Evolutionary conservation across 768 basidiomycete species (phyloP).

Genomic region (Psilocybe cubensis): DNA sequence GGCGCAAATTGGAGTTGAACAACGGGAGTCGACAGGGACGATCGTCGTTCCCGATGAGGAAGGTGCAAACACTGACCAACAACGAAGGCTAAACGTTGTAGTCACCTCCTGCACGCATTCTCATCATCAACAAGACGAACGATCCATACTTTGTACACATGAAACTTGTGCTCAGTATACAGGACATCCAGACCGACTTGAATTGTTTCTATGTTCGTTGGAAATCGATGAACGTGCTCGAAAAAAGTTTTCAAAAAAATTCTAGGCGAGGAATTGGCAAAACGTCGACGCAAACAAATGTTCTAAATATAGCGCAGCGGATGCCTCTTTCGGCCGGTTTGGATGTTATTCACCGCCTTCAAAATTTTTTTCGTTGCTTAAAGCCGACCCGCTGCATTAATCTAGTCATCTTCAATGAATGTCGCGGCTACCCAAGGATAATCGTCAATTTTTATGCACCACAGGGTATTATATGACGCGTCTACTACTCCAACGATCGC

Average conservation of each 20-base stretch:
- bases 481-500: not conserved
- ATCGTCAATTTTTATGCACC: not conserved
- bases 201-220: too few relatives aligned
- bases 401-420: not conserved
- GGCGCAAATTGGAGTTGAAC: too few relatives aligned
- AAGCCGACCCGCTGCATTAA: not conserved
- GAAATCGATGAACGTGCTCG: too few relatives aligned
- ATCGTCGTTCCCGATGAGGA: not conserved
- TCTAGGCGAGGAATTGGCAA: too few relatives aligned
- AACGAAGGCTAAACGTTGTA: not conserved
- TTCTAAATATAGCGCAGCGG: not conserved
- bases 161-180: too few relatives aligned
- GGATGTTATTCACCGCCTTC: not conserved
- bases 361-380: not conserved
- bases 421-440: not conserved
- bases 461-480: not conserved
- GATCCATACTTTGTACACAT: too few relatives aligned
- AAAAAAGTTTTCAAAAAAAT: too few relatives aligned
- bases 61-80: not conserved
- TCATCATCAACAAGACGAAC: too few relatives aligned
- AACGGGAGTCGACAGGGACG: too few relatives aligned
- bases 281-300: not conserved
- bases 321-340: not conserved
- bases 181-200: too few relatives aligned
- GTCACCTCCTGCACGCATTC: not conserved